Evolutionary conservation across 495 filamentous ascomycete species (phyloP).

Genomic region (Beverwykella pulmonaria): DNA sequence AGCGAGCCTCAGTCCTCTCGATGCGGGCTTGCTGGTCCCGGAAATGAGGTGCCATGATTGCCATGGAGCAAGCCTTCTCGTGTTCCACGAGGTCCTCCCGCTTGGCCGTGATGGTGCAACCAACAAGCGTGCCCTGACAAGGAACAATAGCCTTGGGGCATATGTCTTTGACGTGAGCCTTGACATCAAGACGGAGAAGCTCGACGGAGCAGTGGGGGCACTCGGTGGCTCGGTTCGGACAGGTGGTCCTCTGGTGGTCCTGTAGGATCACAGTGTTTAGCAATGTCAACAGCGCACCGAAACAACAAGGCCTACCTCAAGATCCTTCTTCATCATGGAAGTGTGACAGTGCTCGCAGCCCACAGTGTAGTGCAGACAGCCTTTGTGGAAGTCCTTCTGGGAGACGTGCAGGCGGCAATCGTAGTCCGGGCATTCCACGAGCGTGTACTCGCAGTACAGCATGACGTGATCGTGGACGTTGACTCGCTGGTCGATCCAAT

Average conservation of each 20-base stretch:
- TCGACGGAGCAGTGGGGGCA: conserved; percentile 59
- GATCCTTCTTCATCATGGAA: conserved; percentile 60
- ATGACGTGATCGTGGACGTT: conserved; percentile 74
- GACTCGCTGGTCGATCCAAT: conserved; percentile 61
- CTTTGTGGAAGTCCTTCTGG: conserved; percentile 56
- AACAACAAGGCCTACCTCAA: conserved; percentile 51
- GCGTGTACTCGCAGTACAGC: conserved; percentile 70
- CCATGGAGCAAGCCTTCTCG: conserved; percentile 58
- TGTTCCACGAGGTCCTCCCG: conserved; percentile 57
- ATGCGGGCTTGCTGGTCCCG: conserved; percentile 60
- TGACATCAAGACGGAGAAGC: conserved; percentile 54
- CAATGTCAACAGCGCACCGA: not conserved
- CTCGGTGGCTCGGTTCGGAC: conserved; percentile 52
- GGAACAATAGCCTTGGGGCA: conserved; percentile 59
- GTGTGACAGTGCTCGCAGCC: conserved; percentile 59
- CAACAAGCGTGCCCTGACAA: conserved; percentile 60
- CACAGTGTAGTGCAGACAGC: conserved; percentile 61
- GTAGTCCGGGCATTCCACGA: conserved; percentile 62
- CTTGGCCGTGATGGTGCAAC: conserved; percentile 58
- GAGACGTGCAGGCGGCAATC: conserved; percentile 49
- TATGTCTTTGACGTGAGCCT: conserved; percentile 51
- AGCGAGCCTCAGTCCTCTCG: conserved; percentile 58
- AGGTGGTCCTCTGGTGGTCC: conserved; percentile 56
- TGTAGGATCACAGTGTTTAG: conserved; percentile 27
- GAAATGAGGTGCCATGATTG: conserved; percentile 61